phyloP scores from a whole-genome alignment of 2,329 filamentous ascomycete species.

The Lachnellula suecica region DNA sequence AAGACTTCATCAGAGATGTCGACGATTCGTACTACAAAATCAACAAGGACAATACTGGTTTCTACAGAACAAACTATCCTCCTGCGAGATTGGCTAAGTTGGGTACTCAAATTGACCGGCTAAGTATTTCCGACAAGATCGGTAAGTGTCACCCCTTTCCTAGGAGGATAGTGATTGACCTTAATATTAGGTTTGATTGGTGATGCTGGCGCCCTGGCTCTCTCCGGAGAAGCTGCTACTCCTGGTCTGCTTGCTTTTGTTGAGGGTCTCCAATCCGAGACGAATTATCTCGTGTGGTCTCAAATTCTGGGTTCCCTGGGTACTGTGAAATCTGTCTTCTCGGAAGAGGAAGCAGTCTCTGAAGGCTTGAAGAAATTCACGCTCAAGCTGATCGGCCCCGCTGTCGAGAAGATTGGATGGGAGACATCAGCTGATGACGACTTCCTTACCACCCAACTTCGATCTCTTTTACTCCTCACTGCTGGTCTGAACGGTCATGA shows the following conservation, averaged over 20 bases:
- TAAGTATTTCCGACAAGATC: constrained; percentile 88
- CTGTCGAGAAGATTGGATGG: constrained; percentile 82
- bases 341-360: constrained; percentile 69
- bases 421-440: constrained; percentile 76
- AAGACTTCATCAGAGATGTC: constrained; percentile 73
- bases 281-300: constrained; percentile 85
- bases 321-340: constrained; percentile 82
- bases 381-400: constrained; percentile 71
- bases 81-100: constrained; percentile 79
- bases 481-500: constrained; percentile 78
- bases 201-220: constrained; percentile 84
- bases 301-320: constrained; percentile 77
- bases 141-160: constrained; percentile 40
- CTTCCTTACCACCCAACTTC: constrained; percentile 78
- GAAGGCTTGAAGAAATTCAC: constrained; percentile 76
- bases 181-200: constrained; percentile 61
- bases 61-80: constrained; percentile 92
- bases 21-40: constrained; percentile 88
- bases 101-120: constrained; percentile 70
- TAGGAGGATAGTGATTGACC: not conserved
- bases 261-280: constrained; percentile 79
- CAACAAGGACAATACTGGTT: constrained; percentile 85
- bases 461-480: constrained; percentile 74
- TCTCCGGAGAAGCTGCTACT: constrained; percentile 82
- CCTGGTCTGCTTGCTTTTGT: constrained; percentile 80